A percentile compares a stretch with the other conserved stretches of the same genome.
Evolutionary conservation across 225 moss, liverwort and hornwort genomes (phyloP).

Genomic region (Physcomitrellopsis africana): DNA sequence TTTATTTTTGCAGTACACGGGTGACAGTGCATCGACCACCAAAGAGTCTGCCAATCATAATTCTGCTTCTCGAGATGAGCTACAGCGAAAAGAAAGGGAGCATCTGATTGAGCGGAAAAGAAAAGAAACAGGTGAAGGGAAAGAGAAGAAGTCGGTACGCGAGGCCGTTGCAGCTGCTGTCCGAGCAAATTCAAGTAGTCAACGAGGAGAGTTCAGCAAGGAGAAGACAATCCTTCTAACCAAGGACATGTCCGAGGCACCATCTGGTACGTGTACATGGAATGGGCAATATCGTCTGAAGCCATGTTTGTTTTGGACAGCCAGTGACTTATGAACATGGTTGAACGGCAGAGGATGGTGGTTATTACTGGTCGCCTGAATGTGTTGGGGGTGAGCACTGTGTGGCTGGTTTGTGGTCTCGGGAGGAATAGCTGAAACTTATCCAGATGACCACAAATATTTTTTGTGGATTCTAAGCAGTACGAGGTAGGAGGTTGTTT

Average conservation of each 20-base stretch:
- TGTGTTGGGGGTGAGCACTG: background rate
- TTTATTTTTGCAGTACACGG: slow-evolving; percentile 46
- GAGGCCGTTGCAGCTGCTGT: slow-evolving; percentile 49
- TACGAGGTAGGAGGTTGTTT: slow-evolving; percentile 2
- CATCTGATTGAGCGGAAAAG: slow-evolving; percentile 68
- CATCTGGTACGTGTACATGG: slow-evolving; percentile 33
- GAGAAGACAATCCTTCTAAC: slow-evolving; percentile 47
- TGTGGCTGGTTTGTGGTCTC: slow-evolving; percentile 5
- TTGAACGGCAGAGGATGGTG: background rate
- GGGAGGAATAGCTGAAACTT: background rate
- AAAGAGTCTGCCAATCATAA: slow-evolving; percentile 58
- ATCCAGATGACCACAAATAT: background rate
- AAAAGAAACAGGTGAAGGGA: slow-evolving; percentile 69
- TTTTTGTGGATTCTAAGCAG: background rate
- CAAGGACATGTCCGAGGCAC: slow-evolving; percentile 51
- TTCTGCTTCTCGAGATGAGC: slow-evolving; percentile 67
- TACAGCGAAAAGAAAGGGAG: slow-evolving; percentile 78
- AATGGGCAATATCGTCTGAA: background rate
- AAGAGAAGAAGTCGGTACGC: slow-evolving; percentile 70
- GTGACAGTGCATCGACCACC: slow-evolving; percentile 45
- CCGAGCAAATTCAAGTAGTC: slow-evolving; percentile 44
- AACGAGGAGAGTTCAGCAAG: slow-evolving; percentile 58
- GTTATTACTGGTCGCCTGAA: background rate
- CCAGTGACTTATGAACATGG: background rate
- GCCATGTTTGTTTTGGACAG: background rate